Base-by-base conservation (phyloP, 148 eudicot genomes). In the Rhododendron vialii region DNA sequence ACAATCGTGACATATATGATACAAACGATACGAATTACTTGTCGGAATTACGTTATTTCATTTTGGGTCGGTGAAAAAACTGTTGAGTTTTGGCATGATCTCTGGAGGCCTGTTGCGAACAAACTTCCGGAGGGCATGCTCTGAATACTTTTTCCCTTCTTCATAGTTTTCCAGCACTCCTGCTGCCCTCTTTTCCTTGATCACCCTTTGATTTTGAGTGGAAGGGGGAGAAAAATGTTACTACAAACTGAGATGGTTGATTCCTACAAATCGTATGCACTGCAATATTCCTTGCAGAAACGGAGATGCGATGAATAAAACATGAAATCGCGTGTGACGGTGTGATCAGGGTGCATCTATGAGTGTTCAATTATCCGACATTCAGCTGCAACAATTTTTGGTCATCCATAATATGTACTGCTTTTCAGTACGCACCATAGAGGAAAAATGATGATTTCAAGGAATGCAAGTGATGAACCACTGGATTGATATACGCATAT, bases 61-160 rank as follows among this genome's bases (percentile, higher is more conserved):
- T 71, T 92, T 91, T 15, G 98, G 98, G 8, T 96, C 90, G 51
- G 92, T 47, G 80, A 96, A 94, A 89, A 94, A 94, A 15, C 77
- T 86, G 91, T 94, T 94, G 87, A 96, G 78, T 78, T 91, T 69
- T 84, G 98, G 98, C 96, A 96, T 94, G 91, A 96, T 93, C 90
- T 96, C 95, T 0, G 96, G 90, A 36, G 94, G 45, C 94, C 84
- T 93, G 78, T 86, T 87, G 75, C 96, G 96, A 63, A 93, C 98
- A 90, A 84, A 96, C 89, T 89, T 94, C 87, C 98, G 88, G 67
- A 96, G 59, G n/a, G 86, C 47, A 87, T 95, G 94, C 84, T 93
- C 87, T 0, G 93, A 80, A n/a, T 96, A 96, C 84, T 83, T 93
- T 87, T 94, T 93, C 24, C 98, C 98, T 86, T 96, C 98, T 7